These are phyloP conservation scores for Hansfordia pulvinata DNA, from an alignment of 2,329 filamentous ascomycete genomes.

Conservation along the genomic window DNA sequence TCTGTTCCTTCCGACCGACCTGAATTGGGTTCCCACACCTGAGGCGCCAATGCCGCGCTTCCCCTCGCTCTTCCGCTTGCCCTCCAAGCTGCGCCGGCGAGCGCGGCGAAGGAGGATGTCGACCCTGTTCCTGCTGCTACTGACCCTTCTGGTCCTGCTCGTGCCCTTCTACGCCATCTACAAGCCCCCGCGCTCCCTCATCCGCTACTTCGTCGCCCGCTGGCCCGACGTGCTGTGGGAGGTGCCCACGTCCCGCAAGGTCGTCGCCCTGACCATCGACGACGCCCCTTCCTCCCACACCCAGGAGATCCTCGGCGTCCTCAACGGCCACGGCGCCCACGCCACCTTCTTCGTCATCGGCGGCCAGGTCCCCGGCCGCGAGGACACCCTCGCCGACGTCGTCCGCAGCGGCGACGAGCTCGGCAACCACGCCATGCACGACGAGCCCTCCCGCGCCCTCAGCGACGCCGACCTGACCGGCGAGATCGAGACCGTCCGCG, in stretches of 20 bases:
- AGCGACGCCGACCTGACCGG: constrained; percentile 40
- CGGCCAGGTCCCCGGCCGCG: constrained; percentile 48
- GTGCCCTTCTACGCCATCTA: constrained; percentile 56
- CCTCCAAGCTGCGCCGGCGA: constrained; percentile 41
- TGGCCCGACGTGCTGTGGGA: constrained; percentile 76
- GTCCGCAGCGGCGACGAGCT: constrained; percentile 56
- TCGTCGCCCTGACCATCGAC: constrained; percentile 77
- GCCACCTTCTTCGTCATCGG: constrained; percentile 90
- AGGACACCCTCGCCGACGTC: constrained; percentile 40
- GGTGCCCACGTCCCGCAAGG: constrained; percentile 39
- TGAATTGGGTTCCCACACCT: background rate
- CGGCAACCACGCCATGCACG: constrained; percentile 81
- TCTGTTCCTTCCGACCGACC: too few relatives aligned
- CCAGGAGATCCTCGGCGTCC: constrained; percentile 50
- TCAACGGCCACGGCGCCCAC: constrained; percentile 51
- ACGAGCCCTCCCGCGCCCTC: constrained; percentile 59
- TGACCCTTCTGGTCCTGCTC: constrained; percentile 19
- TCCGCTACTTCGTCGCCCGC: constrained; percentile 53
- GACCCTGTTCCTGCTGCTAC: constrained; percentile 30
- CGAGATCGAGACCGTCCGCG: constrained; percentile 51
- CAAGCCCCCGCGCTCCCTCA: constrained; percentile 62
- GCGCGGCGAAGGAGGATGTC: constrained; percentile 45
- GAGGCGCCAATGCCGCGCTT: constrained; percentile 14
- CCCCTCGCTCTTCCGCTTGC: constrained; percentile 36
- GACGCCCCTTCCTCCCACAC: constrained; percentile 70